Percentiles rank a stretch among this genome's conserved stretches.
phyloP scores from a whole-genome alignment of 495 filamentous ascomycete genomes.

The Poronia punctata region DNA sequence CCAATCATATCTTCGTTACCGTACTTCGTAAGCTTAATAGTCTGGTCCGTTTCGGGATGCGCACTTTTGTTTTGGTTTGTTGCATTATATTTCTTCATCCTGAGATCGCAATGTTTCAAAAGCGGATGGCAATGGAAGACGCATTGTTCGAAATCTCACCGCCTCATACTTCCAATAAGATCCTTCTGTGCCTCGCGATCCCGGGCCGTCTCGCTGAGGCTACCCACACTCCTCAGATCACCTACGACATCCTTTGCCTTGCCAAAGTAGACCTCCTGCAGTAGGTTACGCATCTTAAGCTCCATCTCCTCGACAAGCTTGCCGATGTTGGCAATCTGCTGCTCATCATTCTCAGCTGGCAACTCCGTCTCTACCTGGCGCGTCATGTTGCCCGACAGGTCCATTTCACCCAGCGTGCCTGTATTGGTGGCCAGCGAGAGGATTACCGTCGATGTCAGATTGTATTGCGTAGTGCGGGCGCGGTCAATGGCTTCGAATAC shows the following conservation, averaged over 20 bases:
- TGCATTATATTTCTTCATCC: too few relatives aligned
- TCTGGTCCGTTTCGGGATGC: too few relatives aligned
- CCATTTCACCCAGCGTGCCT: conserved; percentile 75
- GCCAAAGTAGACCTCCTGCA: conserved; percentile 99
- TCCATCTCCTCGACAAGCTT: conserved; percentile 98
- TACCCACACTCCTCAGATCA: conserved; percentile 82
- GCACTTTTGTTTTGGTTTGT: too few relatives aligned
- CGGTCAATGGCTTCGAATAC: conserved; percentile 95
- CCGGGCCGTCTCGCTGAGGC: conserved; percentile 76
- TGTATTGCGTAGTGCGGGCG: conserved; percentile 87
- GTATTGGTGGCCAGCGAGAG: conserved; percentile 70
- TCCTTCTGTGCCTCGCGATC: conserved; percentile 85
- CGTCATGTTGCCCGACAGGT: conserved; percentile 96
- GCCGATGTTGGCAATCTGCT: conserved; percentile 94
- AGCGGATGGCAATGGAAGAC: too few relatives aligned
- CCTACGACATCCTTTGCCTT: conserved; percentile 99
- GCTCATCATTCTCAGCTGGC: conserved; percentile 80
- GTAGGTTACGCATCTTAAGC: conserved; percentile 95
- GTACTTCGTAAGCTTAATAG: too few relatives aligned
- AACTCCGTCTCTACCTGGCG: conserved; percentile 88
- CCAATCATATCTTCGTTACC: too few relatives aligned
- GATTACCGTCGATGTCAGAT: conserved; percentile 95
- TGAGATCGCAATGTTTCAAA: too few relatives aligned
- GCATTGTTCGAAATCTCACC: too few relatives aligned
- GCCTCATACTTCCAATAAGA: conserved; percentile 73